Evolutionary conservation across 208 protist genomes (phyloP).

Genomic region (Blechomonas ayalai): DNA sequence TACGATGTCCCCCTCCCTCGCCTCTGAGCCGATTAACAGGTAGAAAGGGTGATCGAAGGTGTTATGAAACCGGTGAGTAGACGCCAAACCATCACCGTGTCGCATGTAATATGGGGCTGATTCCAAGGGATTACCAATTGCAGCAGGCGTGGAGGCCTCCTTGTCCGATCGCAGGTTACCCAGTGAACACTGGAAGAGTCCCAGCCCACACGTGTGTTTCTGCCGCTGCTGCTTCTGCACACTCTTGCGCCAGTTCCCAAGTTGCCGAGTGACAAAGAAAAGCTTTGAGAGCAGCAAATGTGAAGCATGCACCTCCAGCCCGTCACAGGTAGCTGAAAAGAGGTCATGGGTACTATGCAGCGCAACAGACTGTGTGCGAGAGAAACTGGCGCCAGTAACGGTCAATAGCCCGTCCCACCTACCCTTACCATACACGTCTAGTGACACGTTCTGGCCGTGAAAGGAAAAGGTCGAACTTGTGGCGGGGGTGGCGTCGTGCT

Average conservation of each 20-base stretch:
- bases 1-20: conserved; percentile 10
- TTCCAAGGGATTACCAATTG: too few species aligned
- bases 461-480: conserved; percentile 10
- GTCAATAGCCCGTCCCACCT: conserved; percentile 62
- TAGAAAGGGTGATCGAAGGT: conserved; percentile 55
- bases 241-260: conserved; percentile 3
- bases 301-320: conserved; percentile 48
- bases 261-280: conserved; percentile 31
- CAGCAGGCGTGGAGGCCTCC: too few species aligned
- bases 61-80: conserved; percentile 74
- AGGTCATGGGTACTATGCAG: conserved; percentile 47
- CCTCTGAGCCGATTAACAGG: conserved; percentile 15
- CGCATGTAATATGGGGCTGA: too few species aligned
- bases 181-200: too few species aligned
- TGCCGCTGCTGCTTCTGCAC: conserved; percentile 1
- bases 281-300: conserved; percentile 53
- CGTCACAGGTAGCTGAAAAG: conserved; percentile 27
- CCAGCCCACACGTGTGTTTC: too few species aligned
- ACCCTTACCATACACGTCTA: conserved; percentile 60
- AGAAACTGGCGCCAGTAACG: conserved; percentile 20
- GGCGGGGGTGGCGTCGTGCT: conserved; percentile 10
- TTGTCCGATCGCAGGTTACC: too few species aligned
- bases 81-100: too few species aligned
- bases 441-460: conserved; percentile 15
- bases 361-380: conserved; percentile 27